Evolutionary conservation across 2,329 filamentous ascomycete genomes (phyloP).

Genomic region (Ophiocordyceps camponoti-saundersi): DNA sequence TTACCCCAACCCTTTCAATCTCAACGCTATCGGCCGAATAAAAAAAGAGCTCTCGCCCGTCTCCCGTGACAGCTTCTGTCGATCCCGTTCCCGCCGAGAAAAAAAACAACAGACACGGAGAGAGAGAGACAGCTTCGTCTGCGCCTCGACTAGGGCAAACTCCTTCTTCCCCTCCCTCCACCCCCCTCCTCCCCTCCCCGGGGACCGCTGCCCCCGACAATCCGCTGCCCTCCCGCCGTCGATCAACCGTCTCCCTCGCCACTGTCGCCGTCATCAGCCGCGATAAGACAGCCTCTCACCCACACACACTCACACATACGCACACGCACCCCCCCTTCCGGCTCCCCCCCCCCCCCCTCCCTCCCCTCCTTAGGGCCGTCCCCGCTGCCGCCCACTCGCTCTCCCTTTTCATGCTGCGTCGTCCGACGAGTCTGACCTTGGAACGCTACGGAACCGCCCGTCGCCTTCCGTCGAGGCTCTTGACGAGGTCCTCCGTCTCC

Average conservation of each 20-base stretch:
- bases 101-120: no score
- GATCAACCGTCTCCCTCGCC: background rate
- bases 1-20: no score
- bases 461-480: background rate
- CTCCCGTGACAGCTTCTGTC: background rate
- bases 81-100: no score
- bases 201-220: no score
- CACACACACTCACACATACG: no score
- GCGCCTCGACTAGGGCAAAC: background rate
- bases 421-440: background rate
- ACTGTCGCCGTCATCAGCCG: background rate
- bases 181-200: no score
- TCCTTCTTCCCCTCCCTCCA: no score
- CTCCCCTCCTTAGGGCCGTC: background rate
- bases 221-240: background rate
- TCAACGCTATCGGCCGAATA: no score
- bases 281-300: background rate
- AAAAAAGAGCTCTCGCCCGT: no score
- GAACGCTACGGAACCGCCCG: background rate
- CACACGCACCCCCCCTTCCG: background rate
- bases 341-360: background rate
- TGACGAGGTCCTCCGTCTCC: constrained; percentile 1
- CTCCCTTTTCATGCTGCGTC: background rate
- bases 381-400: background rate
- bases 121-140: background rate